phyloP scores from a whole-genome alignment of 192 early-diverging fungal species.

The Backusella tuberculispora region DNA sequence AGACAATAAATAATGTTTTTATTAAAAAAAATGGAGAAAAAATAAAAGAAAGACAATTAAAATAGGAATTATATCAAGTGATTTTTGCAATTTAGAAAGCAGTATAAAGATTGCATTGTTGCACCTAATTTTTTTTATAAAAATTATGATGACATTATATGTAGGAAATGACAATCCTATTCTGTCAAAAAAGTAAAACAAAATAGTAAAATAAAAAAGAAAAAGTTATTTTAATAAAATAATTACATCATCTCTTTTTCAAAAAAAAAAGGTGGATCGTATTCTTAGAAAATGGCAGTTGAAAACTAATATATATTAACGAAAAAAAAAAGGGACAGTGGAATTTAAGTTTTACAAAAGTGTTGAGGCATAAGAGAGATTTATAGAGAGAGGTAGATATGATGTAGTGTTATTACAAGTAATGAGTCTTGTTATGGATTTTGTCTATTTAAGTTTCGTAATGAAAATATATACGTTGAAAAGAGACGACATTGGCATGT shows the following conservation, averaged over 20 bases:
- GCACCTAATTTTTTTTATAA: too few species aligned
- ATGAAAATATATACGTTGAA: neutral
- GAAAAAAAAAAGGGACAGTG: neutral
- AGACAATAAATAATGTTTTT: too few species aligned
- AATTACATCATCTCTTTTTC: constrained; percentile 1
- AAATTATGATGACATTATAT: too few species aligned
- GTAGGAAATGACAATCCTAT: neutral
- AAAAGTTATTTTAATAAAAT: neutral
- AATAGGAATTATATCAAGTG: too few species aligned
- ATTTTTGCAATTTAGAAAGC: too few species aligned
- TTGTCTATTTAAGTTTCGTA: neutral
- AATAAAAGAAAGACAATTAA: too few species aligned
- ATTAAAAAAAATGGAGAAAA: too few species aligned
- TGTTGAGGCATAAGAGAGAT: neutral
- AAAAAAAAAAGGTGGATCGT: neutral
- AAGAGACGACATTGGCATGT: neutral
- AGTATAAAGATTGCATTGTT: too few species aligned
- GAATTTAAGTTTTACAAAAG: neutral
- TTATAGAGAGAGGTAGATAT: neutral
- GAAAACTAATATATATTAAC: neutral
- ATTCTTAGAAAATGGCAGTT: constrained; percentile 13
- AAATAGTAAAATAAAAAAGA: neutral
- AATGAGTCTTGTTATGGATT: neutral
- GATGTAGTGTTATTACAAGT: neutral
- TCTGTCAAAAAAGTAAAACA: neutral